Conservation (phyloP, 1,284 basidiomycete genomes). For the Tilletia horrida region DNA sequence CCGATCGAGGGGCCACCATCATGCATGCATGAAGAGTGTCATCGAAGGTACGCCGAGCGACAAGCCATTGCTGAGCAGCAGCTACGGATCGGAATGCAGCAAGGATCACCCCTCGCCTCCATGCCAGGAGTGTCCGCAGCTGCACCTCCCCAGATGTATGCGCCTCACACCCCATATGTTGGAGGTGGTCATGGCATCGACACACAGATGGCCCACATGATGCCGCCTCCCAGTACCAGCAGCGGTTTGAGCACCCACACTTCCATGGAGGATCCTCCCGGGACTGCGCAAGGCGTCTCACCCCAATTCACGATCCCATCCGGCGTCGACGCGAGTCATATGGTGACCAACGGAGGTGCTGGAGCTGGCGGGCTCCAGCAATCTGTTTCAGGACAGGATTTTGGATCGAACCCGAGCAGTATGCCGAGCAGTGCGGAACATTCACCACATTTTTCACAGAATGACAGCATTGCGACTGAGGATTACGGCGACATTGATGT, state of each 20-base stretch:
- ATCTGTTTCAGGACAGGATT: constrained; percentile 21
- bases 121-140: constrained; percentile 7
- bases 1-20: constrained; percentile 32
- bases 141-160: background rate
- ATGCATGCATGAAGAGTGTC: constrained; percentile 47
- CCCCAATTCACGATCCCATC: background rate
- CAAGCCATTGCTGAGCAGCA: constrained; percentile 36
- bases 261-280: constrained; percentile 7
- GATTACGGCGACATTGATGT: constrained; percentile 44
- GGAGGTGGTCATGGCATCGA: constrained; percentile 12
- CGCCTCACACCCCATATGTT: background rate
- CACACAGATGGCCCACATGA: background rate
- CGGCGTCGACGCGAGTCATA: background rate
- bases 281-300: background rate
- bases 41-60: constrained; percentile 45
- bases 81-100: constrained; percentile 14
- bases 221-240: constrained; percentile 4
- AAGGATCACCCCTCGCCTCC: background rate
- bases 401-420: constrained; percentile 43
- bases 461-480: constrained; percentile 42
- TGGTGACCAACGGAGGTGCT: background rate
- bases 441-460: constrained; percentile 46
- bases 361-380: background rate
- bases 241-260: constrained; percentile 11
- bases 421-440: constrained; percentile 50